Percentiles rank a stretch among this genome's conserved stretches.
phyloP scores from a whole-genome alignment of 805 yeast species.

The Saccharomycopsis vini region DNA sequence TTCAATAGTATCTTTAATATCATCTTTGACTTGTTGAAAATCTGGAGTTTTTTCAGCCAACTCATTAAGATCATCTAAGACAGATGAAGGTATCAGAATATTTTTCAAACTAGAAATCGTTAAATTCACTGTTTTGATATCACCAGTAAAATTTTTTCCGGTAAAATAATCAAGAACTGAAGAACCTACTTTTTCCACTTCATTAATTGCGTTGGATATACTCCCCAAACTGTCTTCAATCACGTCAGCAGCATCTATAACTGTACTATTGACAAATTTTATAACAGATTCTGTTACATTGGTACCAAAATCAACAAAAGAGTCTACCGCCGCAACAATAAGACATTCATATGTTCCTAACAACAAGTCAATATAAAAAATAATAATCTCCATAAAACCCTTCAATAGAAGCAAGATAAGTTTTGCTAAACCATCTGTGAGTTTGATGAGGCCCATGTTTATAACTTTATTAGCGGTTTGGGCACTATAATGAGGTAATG shows the following conservation, averaged over 20 bases:
- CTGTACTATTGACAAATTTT: constrained; percentile 49
- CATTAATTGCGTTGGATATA: constrained; percentile 49
- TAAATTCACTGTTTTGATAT: constrained; percentile 42
- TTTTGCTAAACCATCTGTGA: constrained; percentile 38
- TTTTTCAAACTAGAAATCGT: constrained; percentile 48
- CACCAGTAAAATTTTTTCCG: constrained; percentile 25
- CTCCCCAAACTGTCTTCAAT: constrained; percentile 60
- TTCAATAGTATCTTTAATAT: constrained; percentile 44
- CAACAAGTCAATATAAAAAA: constrained; percentile 61
- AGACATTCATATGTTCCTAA: constrained; percentile 86
- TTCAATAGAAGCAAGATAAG: constrained; percentile 40
- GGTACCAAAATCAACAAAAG: constrained; percentile 62
- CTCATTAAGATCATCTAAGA: constrained; percentile 46
- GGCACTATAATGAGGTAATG: constrained; percentile 51
- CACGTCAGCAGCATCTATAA: constrained; percentile 45
- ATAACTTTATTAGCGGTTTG: constrained; percentile 45
- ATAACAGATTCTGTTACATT: constrained; percentile 63
- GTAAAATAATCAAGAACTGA: constrained; percentile 49
- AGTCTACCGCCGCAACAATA: constrained; percentile 62
- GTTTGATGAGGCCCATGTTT: constrained; percentile 36
- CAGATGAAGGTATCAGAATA: constrained; percentile 55
- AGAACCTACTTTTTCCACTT: constrained; percentile 40
- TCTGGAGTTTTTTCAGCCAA: constrained; percentile 51
- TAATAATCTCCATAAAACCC: constrained; percentile 48
- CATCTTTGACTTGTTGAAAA: constrained; percentile 54